Base-by-base conservation (phyloP, 768 basidiomycete species). In the Holtermannia corniformis region DNA sequence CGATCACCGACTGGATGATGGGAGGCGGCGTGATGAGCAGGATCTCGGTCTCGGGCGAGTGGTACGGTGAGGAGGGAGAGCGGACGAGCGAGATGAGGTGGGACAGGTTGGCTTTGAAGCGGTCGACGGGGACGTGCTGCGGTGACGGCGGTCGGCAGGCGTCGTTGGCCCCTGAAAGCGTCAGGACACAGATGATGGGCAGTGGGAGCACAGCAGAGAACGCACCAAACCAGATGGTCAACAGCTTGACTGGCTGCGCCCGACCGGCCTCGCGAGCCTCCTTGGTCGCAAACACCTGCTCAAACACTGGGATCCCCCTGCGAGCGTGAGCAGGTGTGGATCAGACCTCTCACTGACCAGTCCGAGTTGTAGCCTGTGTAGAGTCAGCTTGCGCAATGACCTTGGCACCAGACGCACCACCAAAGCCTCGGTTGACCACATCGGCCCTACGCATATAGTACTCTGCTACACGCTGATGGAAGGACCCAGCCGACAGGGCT, bases 11-110 rank as follows among this genome's bases (percentile, higher is more conserved):
- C 4, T 52, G 51, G 20, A 64, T 85, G 49, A 89, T 78, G 1
- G 91, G 91, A 3, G 90, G 87, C 12, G 91, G 86, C 13, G 86
- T 86, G 53, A 92, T 80, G 51, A 96, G 76, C 49, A 95, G 74
- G 61, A 93, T 78, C 50, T 78, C 78, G 44, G 89, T 92, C 16
- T 76, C 62, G 1, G 85, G 83, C 10, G 85, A 84, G 73, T 85
- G 80, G 63, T 78, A 78, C 20, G 75, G 66, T 3, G 87, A 88
- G 14, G 75, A 70, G 0, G 85, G 79, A 2, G 80, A 79, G 46
- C 75, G 79, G 44, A 89, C 76, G 66, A 82, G 75, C 32, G 77
- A 63, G 53, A 92, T 74, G 62, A 92, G 80, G 24, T 76, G 70
- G 45, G 69, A 69, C 42, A 93, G 73, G 65, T 91, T 91, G 47